Base-by-base conservation (phyloP, 768 basidiomycete species). In the Suillus clintonianus region DNA sequence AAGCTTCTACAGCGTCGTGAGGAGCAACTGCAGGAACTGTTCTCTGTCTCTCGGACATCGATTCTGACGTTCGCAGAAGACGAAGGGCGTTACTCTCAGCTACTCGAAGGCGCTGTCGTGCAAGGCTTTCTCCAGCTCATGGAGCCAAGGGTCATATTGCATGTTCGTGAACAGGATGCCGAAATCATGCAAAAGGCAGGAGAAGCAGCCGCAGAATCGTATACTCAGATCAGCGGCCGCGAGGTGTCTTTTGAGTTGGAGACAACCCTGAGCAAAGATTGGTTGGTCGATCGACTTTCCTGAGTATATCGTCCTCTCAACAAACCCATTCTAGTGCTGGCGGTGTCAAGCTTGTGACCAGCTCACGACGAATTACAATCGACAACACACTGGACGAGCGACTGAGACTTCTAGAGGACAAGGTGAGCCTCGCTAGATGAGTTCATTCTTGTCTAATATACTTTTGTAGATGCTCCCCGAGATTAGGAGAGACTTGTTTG, bases 371-470 rank as follows among this genome's bases (percentile, higher is more conserved):
- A 59, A 98, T 98, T 75, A 90, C 87, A 24, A 83, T 99, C 27
- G 92, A 99, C 77, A 99, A 99, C 73, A 95, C 96, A 2, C 81
- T 99, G 58, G 96, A 97, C 69, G 95, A 98, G 76, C 85, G 97
- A 54, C 77, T 99, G 71, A 84, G 89, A 67, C 76, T 99, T 67
- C 79, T 99, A 45, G 95, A 98, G 78, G 94, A 97, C 72, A 85
- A 91, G 78, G 95, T 94, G 66, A 66, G 88, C 77, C 24, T n/a
- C 4, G 3, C 56, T 27, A 13, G 19, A 41, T 22, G 42, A 37
- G 37, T 24, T 15, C 5, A 13, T 22, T 10, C 36, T 51, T 65
- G 27, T 71, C 37, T 41, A n/a, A 24, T n/a, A 54, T 48, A 14
- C 41, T 24, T 56, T 24, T 24, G 37, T 27, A 97, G 94, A 98